Percentiles rank a stretch among this genome's conserved stretches.
phyloP scores from a whole-genome alignment of 2,329 filamentous ascomycete genomes.

The Lachnellula hyalina region DNA sequence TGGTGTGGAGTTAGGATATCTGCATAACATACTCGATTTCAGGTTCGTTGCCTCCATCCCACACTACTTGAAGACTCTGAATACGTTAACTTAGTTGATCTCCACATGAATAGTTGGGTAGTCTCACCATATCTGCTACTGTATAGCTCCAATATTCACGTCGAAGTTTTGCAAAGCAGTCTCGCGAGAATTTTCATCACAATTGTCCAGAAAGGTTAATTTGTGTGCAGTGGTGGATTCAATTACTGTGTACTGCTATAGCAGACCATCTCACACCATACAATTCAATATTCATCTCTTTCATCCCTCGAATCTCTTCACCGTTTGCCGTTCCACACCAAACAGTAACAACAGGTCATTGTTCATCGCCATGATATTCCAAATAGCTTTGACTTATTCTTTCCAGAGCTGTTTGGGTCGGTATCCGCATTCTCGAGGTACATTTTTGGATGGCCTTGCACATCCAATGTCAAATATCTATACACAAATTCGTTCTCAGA shows the following conservation, averaged over 20 bases:
- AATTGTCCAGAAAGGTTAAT: background rate
- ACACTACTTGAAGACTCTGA: background rate
- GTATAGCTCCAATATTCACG: background rate
- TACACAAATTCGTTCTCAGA: slow-evolving; percentile 72
- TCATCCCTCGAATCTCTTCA: background rate
- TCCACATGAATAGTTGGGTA: background rate
- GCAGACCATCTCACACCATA: background rate
- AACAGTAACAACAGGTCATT: background rate
- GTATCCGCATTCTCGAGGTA: slow-evolving; percentile 58
- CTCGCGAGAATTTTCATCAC: background rate
- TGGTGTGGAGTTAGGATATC: background rate
- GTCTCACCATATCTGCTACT: background rate
- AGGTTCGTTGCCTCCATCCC: background rate
- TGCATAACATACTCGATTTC: background rate
- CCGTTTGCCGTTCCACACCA: background rate
- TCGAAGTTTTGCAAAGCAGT: background rate
- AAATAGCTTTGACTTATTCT: slow-evolving; percentile 30
- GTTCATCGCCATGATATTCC: slow-evolving; percentile 28
- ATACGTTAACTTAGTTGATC: background rate
- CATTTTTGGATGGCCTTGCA: slow-evolving; percentile 63
- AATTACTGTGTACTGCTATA: background rate
- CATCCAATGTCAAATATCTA: slow-evolving; percentile 72
- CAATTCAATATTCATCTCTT: background rate
- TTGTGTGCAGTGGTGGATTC: background rate
- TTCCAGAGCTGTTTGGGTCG: slow-evolving; percentile 19